A percentile compares a stretch with the other conserved stretches of the same genome.
These are phyloP conservation scores for Alternaria postmessia DNA, from an alignment of 2,329 filamentous ascomycete species.

Conservation along the genomic window DNA sequence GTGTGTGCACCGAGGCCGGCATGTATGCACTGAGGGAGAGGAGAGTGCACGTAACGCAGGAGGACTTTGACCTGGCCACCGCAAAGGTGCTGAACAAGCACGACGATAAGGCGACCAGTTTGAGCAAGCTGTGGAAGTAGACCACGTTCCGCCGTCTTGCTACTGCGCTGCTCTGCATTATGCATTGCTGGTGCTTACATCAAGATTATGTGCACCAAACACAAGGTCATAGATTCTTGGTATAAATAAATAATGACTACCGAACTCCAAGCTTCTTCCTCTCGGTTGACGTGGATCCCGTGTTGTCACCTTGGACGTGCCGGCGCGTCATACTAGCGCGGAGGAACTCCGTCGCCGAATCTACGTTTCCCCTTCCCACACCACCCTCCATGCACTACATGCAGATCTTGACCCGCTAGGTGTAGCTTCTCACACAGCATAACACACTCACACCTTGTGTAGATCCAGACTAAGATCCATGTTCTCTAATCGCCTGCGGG, in stretches of 20 bases:
- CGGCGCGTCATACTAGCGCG: slow-evolving; percentile 18
- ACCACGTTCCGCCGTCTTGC: not conserved
- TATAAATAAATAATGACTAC: slow-evolving; percentile 19
- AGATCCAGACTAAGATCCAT: not conserved
- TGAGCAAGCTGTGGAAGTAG: slow-evolving; percentile 87
- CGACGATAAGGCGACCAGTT: slow-evolving; percentile 94
- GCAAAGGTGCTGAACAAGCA: slow-evolving; percentile 99
- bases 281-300: not conserved
- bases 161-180: slow-evolving; percentile 4
- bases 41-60: slow-evolving; percentile 96
- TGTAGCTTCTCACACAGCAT: not conserved
- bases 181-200: slow-evolving; percentile 3
- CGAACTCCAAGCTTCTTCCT: not conserved
- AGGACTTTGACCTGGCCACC: slow-evolving; percentile 97
- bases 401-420: slow-evolving; percentile 1
- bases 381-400: slow-evolving; percentile 1
- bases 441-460: not conserved
- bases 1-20: slow-evolving; percentile 96
- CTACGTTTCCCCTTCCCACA: not conserved
- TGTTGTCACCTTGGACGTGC: slow-evolving; percentile 7
- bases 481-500: not conserved
- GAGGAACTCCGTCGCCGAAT: not conserved
- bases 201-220: slow-evolving; percentile 23
- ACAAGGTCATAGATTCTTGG: slow-evolving; percentile 23
- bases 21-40: slow-evolving; percentile 98